A percentile compares a stretch with the other conserved stretches of the same genome.
Evolutionary conservation across 2,329 filamentous ascomycete species (phyloP).

Genomic region (Madurella fahalii): DNA sequence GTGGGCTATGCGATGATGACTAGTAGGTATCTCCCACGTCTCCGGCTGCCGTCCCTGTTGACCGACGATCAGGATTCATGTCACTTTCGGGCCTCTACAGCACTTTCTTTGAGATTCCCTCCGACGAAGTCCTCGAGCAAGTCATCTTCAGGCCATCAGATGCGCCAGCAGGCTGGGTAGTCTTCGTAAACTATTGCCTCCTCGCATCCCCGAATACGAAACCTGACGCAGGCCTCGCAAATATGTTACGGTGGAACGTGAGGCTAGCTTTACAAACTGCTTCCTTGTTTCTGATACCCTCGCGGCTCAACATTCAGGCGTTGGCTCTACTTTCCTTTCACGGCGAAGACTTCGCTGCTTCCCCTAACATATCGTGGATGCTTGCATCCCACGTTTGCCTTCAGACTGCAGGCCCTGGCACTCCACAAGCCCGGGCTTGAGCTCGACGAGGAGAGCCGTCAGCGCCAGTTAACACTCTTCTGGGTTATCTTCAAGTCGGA

Average conservation of each 20-base stretch:
- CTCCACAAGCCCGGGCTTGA: background rate
- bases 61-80: background rate
- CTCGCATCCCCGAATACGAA: background rate
- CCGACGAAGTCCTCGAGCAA: background rate
- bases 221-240: background rate
- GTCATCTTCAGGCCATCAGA: constrained; percentile 3
- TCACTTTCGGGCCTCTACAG: background rate
- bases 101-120: background rate
- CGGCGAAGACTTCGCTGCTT: constrained; percentile 12
- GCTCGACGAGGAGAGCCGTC: background rate
- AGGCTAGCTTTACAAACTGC: constrained; percentile 5
- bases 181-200: constrained; percentile 9
- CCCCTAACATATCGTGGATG: constrained; percentile 14
- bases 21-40: background rate
- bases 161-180: constrained; percentile 1
- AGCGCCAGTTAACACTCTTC: constrained; percentile 8
- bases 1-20: background rate
- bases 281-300: constrained; percentile 2
- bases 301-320: constrained; percentile 4
- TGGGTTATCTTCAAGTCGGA: constrained; percentile 12
- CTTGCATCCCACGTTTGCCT: constrained; percentile 4
- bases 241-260: constrained; percentile 5
- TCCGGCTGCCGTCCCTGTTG: background rate
- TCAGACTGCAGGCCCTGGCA: constrained; percentile 4
- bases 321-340: constrained; percentile 5